These are phyloP conservation scores for Rhodotorula babjevae DNA, from an alignment of 768 basidiomycete species.

Conservation along the genomic window DNA sequence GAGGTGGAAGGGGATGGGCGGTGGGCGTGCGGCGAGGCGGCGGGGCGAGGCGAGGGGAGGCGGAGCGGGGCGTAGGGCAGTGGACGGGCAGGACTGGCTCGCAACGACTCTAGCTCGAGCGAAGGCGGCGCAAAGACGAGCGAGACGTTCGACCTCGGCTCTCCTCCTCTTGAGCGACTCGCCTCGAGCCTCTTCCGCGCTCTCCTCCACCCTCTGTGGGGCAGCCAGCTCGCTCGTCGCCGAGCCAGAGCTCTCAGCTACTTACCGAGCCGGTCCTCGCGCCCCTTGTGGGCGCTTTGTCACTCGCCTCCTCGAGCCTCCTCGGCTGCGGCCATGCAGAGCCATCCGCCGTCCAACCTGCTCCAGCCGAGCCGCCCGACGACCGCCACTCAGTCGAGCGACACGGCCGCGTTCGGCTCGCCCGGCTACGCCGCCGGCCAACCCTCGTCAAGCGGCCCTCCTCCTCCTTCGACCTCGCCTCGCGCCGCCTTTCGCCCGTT, in stretches of 20 bases:
- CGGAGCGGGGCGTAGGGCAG: background rate
- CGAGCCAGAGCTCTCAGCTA: too few relatives aligned
- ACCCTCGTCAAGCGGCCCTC: background rate
- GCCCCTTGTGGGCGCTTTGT: too few relatives aligned
- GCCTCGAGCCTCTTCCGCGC: too few relatives aligned
- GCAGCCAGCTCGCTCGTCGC: too few relatives aligned
- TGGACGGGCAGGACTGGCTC: background rate
- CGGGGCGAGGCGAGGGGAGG: too few relatives aligned
- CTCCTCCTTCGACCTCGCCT: background rate
- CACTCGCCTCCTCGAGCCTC: too few relatives aligned
- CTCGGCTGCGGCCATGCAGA: background rate
- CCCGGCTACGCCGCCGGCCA: background rate
- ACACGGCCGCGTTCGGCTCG: background rate
- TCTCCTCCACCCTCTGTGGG: background rate
- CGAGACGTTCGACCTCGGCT: background rate
- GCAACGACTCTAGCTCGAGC: background rate
- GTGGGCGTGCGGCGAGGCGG: too few relatives aligned
- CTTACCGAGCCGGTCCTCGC: too few relatives aligned
- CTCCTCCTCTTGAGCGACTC: background rate
- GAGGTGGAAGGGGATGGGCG: background rate
- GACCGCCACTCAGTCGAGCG: constrained; percentile 9
- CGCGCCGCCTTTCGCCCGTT: background rate
- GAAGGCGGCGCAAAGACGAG: background rate
- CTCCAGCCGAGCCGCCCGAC: constrained; percentile 15
- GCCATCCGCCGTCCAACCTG: constrained; percentile 10